Evolutionary conservation across 2,329 filamentous ascomycete genomes (phyloP), one percentile per base, ranked within the genome.

Genomic region (Raffaelea ambrosiae): DNA sequence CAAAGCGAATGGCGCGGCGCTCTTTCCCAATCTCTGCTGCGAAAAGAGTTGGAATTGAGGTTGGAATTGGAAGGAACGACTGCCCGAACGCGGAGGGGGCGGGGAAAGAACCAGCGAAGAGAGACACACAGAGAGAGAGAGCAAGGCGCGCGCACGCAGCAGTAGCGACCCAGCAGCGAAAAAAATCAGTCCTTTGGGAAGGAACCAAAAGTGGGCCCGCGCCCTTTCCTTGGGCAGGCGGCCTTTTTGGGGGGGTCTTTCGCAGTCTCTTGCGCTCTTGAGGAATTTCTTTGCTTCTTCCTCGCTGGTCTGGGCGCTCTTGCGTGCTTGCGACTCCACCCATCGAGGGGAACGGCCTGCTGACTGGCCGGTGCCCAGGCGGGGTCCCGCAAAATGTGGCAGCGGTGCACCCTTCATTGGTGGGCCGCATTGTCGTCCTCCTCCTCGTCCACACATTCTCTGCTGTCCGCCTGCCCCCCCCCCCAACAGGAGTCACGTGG

Each of bases 31-130:
- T 53, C 40, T 45, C 26, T 29, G 7, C 13, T 29, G 35, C 13
- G 16, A 16, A 14, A 38, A 9, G 31, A 23, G 42, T 44, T 43
- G 36, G 29, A 52, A 46, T 46, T 23, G 46, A 46, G 42, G 42
- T 53, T 47, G 40, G 40, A 51, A 50, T 50, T 46, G 26, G 41
- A n/a, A 52, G 40, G 49, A 50, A 39, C 44, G 48, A 49, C 46
- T 14, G 45, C 38, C 43, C 51, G 49, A 53, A 50, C 44, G 48
- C 52, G 54, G 54, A 55, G 54, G 49, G 52, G 53, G 53, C 52
- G 53, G 52, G 52, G 50, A 51, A 50, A 48, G n/a, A n/a, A n/a
- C n/a, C n/a, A n/a, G n/a, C n/a, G n/a, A n/a, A n/a, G n/a, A n/a
- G n/a, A n/a, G n/a, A n/a, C n/a, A n/a, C n/a, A n/a, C n/a, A n/a